Evolutionary conservation across 1,284 basidiomycete genomes (phyloP), one percentile per base, ranked within the genome.

Genomic region (Neolentinus lepideus): DNA sequence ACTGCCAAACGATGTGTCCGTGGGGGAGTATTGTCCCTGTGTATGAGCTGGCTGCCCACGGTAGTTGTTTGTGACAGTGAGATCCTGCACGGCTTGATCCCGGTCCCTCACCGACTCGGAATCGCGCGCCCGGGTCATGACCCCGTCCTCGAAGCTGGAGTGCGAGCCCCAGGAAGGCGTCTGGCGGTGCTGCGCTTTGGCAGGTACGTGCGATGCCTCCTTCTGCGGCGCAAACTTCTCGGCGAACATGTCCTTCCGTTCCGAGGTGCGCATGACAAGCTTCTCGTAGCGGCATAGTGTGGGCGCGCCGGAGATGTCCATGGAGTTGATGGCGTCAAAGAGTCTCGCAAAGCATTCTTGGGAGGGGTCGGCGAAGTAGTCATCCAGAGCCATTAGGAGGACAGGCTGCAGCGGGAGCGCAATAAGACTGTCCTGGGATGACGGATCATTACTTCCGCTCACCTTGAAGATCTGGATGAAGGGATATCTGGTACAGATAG

Each of bases 401-500:
- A 97, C 84, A 3, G 96, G 95, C 92, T 95, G 64, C 38, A 33
- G 45, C 29, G 48, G 16, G 33, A 22, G 19, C n/a, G n/a, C 29
- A 9, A 52, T n/a, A 14, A 51, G 21, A 21, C 31, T 45, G 29
- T 43, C n/a, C 38, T 16, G 10, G 16, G 51, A 21, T 26, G 11
- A 35, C 14, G 16, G 4, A 36, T 33, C 27, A 12, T 31, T 3
- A 33, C 19, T 22, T 10, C 24, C 19, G 68, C 76, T 60, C 58
- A 89, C 93, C 80, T 98, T 98, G 84, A 97, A 99, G 64, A 98
- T 92, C 64, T 98, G 93, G 58, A 99, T 94, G 70, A 92, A 98
- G 0, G 97, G 94, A 71, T 96, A 89, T 25, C 89, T 85, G 0
- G 94, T 96, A 66, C 93, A 97, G 61, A 99, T 92, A 16, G 96